A percentile compares a stretch with the other conserved stretches of the same genome.
phyloP scores from a whole-genome alignment of 208 protist species.

The Trichomonas gallinae region DNA sequence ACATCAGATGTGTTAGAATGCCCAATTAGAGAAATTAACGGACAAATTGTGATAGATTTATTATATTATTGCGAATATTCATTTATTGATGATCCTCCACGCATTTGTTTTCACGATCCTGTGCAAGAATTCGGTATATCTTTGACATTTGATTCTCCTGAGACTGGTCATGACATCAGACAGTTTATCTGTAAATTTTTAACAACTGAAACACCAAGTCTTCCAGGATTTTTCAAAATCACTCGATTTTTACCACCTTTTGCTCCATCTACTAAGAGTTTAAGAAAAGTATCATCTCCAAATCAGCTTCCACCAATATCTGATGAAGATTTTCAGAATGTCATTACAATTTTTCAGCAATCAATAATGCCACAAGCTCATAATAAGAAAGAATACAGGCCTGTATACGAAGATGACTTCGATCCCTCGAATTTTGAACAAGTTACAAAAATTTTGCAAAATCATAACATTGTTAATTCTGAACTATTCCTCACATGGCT shows the following conservation, averaged over 20 bases:
- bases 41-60: neutral
- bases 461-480: neutral
- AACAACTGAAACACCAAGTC: neutral
- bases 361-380: neutral
- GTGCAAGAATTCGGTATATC: constrained; percentile 1
- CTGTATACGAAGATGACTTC: neutral
- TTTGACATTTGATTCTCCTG: neutral
- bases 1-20: neutral
- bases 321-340: neutral
- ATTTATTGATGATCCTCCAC: neutral
- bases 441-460: neutral
- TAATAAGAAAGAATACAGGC: neutral
- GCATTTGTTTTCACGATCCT: neutral
- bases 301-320: neutral
- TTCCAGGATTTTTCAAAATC: neutral
- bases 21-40: neutral
- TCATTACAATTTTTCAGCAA: neutral
- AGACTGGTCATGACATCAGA: neutral
- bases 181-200: neutral
- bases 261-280: neutral
- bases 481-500: neutral
- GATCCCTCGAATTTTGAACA: neutral
- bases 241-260: neutral
- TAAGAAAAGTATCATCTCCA: neutral
- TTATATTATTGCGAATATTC: constrained; percentile 15